phyloP scores from a whole-genome alignment of 768 basidiomycete genomes.

The Arthromyces matolae region DNA sequence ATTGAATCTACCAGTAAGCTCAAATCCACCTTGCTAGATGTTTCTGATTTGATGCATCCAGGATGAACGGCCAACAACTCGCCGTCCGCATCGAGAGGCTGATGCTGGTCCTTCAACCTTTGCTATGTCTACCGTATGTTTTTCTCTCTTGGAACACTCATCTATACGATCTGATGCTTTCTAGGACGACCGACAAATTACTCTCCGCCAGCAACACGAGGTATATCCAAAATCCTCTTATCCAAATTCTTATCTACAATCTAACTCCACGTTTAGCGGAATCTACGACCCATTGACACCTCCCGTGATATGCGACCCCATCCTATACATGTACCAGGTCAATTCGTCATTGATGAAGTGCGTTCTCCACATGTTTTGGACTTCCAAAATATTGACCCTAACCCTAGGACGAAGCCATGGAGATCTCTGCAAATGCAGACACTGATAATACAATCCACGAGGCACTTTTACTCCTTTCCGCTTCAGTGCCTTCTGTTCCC shows the following conservation, averaged over 20 bases:
- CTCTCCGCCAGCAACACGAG: background rate
- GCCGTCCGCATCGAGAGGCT: background rate
- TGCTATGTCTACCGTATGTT: background rate
- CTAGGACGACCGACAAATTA: background rate
- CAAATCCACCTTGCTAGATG: background rate
- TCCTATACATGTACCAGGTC: slow-evolving; percentile 4
- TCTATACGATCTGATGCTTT: background rate
- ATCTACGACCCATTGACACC: background rate
- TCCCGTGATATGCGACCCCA: slow-evolving; percentile 1
- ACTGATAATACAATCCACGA: slow-evolving; percentile 13
- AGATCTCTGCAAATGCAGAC: slow-evolving; percentile 12
- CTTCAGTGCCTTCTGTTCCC: no score
- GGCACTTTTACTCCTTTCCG: slow-evolving; percentile 16
- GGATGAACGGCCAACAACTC: background rate
- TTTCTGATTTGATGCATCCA: background rate
- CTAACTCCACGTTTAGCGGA: background rate
- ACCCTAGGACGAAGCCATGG: slow-evolving; percentile 13
- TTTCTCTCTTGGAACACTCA: background rate
- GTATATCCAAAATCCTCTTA: background rate
- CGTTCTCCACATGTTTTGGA: slow-evolving; percentile 13
- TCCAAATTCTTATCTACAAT: background rate
- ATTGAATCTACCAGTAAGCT: slow-evolving; percentile 1
- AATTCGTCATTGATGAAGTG: slow-evolving; percentile 18
- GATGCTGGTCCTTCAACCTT: background rate
- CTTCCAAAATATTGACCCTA: background rate